These are phyloP conservation scores for Mucor saturninus DNA, from an alignment of 371 early-diverging fungal genomes.

Conservation along the genomic window DNA sequence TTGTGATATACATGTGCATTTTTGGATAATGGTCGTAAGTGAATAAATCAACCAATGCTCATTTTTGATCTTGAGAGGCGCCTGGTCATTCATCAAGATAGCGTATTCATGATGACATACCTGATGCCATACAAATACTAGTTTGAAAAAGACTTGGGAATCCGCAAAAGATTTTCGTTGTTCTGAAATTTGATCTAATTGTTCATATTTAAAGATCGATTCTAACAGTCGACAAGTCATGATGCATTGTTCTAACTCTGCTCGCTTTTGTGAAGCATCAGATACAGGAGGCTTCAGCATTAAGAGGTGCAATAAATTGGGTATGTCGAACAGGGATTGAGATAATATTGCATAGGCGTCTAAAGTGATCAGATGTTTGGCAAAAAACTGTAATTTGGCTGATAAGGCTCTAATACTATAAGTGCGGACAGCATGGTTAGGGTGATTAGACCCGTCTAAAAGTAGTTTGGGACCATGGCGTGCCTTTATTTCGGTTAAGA, in stretches of 20 bases:
- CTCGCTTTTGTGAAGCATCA: background rate
- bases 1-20: background rate
- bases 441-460: background rate
- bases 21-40: slow-evolving; percentile 2
- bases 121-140: background rate
- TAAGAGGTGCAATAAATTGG: background rate
- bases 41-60: slow-evolving; percentile 7
- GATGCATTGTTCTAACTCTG: slow-evolving; percentile 4
- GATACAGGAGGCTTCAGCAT: background rate
- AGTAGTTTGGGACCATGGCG: background rate
- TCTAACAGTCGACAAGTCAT: slow-evolving; percentile 4
- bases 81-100: background rate
- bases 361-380: background rate
- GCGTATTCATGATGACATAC: slow-evolving; percentile 2
- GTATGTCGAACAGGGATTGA: background rate
- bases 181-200: background rate
- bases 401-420: slow-evolving; percentile 11
- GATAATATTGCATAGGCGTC: background rate
- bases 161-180: background rate
- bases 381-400: background rate
- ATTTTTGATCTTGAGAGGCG: background rate
- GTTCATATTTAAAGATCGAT: slow-evolving; percentile 10
- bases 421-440: background rate
- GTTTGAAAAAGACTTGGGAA: background rate
- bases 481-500: background rate